A percentile compares a stretch with the other conserved stretches of the same genome.
Conservation (phyloP, 2,329 filamentous ascomycete species). For the Calonectria fujianensis region DNA sequence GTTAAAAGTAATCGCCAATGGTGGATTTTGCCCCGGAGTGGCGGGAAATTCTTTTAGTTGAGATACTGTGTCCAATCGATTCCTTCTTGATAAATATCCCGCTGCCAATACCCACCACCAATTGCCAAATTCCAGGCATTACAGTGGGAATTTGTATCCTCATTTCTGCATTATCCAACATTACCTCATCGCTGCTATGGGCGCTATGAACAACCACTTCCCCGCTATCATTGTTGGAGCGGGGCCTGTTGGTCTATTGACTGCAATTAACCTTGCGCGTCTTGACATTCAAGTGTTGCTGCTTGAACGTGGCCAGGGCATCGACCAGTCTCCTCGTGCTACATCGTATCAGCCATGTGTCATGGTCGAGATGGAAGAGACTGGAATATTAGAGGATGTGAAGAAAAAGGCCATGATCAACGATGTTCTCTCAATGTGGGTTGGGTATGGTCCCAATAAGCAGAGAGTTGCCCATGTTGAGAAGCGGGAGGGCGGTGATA, state of each 20-base stretch:
- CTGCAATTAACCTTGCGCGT: background rate
- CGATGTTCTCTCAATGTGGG: background rate
- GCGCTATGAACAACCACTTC: background rate
- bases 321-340: background rate
- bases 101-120: too few species aligned
- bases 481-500: background rate
- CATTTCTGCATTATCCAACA: too few species aligned
- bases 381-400: constrained; percentile 3
- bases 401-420: background rate
- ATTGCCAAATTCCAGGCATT: too few species aligned
- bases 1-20: too few species aligned
- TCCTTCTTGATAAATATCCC: too few species aligned
- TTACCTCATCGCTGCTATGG: too few species aligned
- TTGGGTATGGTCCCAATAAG: background rate
- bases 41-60: too few species aligned
- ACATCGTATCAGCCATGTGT: constrained; percentile 2
- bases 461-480: background rate
- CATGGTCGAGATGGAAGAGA: constrained; percentile 1
- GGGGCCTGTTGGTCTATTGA: background rate
- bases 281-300: background rate
- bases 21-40: too few species aligned
- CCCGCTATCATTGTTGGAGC: background rate
- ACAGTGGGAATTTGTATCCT: too few species aligned
- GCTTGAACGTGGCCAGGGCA: background rate
- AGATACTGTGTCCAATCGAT: too few species aligned